Percentiles rank a stretch among this genome's conserved stretches.
phyloP scores from a whole-genome alignment of 257 asterid species.

The Nicotiana attenuata region DNA sequence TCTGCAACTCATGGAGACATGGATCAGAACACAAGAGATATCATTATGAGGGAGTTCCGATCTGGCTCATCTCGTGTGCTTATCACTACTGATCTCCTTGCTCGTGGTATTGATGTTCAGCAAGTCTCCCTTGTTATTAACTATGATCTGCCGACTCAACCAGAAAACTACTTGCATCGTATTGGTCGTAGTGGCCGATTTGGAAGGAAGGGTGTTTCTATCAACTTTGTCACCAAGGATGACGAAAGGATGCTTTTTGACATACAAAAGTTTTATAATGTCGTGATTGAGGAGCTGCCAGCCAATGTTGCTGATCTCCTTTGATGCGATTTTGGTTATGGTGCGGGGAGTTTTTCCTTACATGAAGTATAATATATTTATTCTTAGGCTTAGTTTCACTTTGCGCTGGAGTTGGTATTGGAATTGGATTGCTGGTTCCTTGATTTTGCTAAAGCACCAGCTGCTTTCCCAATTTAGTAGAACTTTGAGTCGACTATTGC shows the following conservation, averaged over 20 bases:
- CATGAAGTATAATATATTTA: not conserved
- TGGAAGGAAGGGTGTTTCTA: constrained; percentile 13
- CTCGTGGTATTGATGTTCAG: constrained; percentile 57
- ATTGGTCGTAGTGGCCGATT: constrained; percentile 13
- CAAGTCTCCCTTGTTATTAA: constrained; percentile 10
- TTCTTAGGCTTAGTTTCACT: not conserved
- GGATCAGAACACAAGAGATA: constrained; percentile 61
- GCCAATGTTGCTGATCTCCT: constrained; percentile 42
- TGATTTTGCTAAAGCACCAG: not conserved
- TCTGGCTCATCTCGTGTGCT: constrained; percentile 14
- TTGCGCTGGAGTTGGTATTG: not conserved
- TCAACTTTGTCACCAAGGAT: constrained; percentile 12
- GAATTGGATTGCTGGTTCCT: not conserved
- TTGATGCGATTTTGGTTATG: not conserved
- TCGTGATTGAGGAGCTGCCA: constrained; percentile 54
- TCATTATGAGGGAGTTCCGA: constrained; percentile 12
- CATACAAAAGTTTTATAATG: constrained; percentile 37
- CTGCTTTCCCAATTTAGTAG: not conserved
- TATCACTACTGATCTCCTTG: constrained; percentile 5
- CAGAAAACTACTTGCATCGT: constrained; percentile 12
- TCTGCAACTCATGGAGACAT: constrained; percentile 46
- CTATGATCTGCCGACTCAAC: constrained; percentile 1
- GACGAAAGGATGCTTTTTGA: constrained; percentile 10
- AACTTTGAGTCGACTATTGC: not conserved
- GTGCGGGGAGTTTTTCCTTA: constrained; percentile 2